Percentiles rank a stretch among this genome's conserved stretches.
Conservation (phyloP, 345 rosid species). For the Erodium maritimum region DNA sequence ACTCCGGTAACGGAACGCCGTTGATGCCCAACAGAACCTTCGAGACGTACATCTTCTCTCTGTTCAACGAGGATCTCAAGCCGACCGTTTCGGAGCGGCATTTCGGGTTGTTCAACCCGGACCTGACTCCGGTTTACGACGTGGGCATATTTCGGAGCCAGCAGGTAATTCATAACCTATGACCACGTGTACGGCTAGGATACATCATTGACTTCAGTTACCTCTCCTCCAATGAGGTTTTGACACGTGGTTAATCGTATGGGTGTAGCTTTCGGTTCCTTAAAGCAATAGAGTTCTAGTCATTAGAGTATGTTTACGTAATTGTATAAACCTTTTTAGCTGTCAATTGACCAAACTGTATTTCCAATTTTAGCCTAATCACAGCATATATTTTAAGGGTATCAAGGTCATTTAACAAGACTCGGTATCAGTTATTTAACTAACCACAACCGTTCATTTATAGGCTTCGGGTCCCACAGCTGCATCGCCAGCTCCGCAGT, state of each 20-base stretch:
- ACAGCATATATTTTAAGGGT: too few species aligned
- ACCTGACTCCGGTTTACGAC: slow-evolving; percentile 61
- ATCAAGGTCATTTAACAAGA: too few species aligned
- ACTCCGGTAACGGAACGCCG: slow-evolving; percentile 61
- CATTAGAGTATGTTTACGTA: too few species aligned
- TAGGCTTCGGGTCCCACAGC: slow-evolving; percentile 8
- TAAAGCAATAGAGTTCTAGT: too few species aligned
- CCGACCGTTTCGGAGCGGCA: slow-evolving; percentile 54
- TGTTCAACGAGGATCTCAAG: slow-evolving; percentile 82
- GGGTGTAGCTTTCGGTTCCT: too few species aligned
- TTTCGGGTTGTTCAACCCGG: slow-evolving; percentile 56
- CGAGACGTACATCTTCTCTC: slow-evolving; percentile 75
- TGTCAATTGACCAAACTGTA: too few species aligned
- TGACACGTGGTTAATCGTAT: too few species aligned
- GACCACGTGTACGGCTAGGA: slow-evolving; percentile 14
- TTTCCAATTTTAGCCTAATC: too few species aligned
- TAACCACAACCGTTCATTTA: too few species aligned
- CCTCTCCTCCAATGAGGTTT: too few species aligned
- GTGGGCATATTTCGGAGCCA: slow-evolving; percentile 59
- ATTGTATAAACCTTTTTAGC: too few species aligned
- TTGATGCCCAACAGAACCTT: slow-evolving; percentile 76
- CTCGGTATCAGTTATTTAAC: too few species aligned
- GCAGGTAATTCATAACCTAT: slow-evolving; percentile 30
- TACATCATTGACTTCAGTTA: slow-evolving; percentile 2
- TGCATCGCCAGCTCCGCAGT: slow-evolving; percentile 39